These are phyloP conservation scores for Trichoderma gamsii DNA, from an alignment of 495 filamentous ascomycete genomes.

Conservation along the genomic window DNA sequence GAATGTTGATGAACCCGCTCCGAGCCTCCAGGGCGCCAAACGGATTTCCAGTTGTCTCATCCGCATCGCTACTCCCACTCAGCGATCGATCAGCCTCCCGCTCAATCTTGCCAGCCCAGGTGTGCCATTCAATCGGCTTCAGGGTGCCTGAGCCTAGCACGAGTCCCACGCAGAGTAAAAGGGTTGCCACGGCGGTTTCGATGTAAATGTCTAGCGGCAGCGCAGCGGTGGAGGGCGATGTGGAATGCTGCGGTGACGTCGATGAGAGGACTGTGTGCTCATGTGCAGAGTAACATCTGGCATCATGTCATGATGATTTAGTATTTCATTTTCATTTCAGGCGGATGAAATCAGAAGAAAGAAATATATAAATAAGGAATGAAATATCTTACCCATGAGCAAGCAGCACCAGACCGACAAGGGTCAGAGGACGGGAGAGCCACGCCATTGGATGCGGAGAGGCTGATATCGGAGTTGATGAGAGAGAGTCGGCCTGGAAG, in stretches of 20 bases:
- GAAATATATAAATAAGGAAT: no score
- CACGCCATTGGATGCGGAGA: conserved; percentile 48
- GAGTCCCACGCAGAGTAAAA: conserved; percentile 62
- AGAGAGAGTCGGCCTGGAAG: conserved; percentile 3
- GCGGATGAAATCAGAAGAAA: no score
- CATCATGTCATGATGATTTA: conserved; percentile 8
- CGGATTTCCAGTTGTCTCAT: conserved; percentile 48
- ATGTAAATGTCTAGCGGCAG: conserved; percentile 73
- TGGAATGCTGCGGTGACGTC: conserved; percentile 43
- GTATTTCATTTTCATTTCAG: no score
- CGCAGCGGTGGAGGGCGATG: conserved; percentile 34
- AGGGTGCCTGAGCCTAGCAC: conserved; percentile 63
- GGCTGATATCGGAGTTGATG: background rate
- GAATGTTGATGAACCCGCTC: conserved; percentile 47
- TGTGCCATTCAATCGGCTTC: conserved; percentile 72
- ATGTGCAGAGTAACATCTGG: conserved; percentile 78
- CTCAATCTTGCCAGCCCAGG: conserved; percentile 80
- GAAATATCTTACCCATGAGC: conserved; percentile 56
- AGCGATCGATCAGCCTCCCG: conserved; percentile 53
- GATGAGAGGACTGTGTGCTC: conserved; percentile 70
- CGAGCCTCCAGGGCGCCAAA: conserved; percentile 40
- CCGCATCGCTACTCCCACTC: conserved; percentile 54
- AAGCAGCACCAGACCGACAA: conserved; percentile 60
- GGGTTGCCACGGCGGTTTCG: conserved; percentile 67
- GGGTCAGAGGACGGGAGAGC: conserved; percentile 56